Percentiles rank a stretch among this genome's conserved stretches.
Conservation (phyloP, 176 grass and related monocot genomes). For the Pharus latifolius region DNA sequence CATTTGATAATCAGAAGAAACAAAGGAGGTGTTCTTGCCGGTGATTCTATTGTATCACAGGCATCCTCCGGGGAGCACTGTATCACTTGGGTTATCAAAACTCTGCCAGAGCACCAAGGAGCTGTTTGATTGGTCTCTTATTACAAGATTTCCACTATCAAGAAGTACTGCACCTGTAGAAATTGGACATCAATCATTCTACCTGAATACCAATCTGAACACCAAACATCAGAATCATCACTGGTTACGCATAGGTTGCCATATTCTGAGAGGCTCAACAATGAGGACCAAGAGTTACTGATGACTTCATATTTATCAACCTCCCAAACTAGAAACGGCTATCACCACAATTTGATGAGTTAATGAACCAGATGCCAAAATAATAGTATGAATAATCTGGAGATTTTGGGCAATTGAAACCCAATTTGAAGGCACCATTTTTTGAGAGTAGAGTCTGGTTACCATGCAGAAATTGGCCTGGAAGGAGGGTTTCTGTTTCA, state of each 20-base stretch:
- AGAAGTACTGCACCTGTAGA: conserved; percentile 5
- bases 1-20: background rate
- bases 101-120: conserved; percentile 16
- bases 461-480: conserved; percentile 2
- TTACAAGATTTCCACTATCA: conserved; percentile 21
- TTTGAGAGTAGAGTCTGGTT: background rate
- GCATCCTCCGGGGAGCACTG: background rate
- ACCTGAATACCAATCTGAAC: background rate
- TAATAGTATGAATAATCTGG: background rate
- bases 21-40: background rate
- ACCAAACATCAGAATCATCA: background rate
- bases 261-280: background rate
- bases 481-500: conserved; percentile 7
- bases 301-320: background rate
- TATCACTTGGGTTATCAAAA: conserved; percentile 10
- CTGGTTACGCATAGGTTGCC: background rate
- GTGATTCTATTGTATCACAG: conserved; percentile 9
- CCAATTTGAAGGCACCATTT: conserved; percentile 13
- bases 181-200: background rate
- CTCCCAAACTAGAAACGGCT: background rate
- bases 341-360: background rate
- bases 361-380: background rate
- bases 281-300: background rate
- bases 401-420: background rate
- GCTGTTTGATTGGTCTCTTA: conserved; percentile 7